phyloP scores from a whole-genome alignment of 129 eudicot genomes.

The Helianthus annuus region DNA sequence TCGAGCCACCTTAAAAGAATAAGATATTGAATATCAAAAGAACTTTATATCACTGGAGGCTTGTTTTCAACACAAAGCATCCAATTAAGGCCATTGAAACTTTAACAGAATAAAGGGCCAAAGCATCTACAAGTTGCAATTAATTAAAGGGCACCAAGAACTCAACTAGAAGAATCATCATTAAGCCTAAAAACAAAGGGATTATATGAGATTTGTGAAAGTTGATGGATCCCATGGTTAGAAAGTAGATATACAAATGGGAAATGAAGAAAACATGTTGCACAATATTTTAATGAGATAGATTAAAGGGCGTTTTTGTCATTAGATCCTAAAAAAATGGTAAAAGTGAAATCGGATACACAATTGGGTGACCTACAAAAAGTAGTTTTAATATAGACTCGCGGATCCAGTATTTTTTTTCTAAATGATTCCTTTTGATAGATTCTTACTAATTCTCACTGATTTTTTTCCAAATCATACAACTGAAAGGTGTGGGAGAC shows the following conservation, averaged over 20 bases:
- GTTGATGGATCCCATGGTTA: conserved; percentile 16
- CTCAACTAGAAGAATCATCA: conserved; percentile 30
- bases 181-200: conserved; percentile 10
- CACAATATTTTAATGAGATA: background rate
- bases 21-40: background rate
- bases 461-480: too few species aligned
- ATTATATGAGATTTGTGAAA: conserved; percentile 4
- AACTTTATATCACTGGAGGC: background rate
- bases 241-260: conserved; percentile 13
- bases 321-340: too few species aligned
- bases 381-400: too few species aligned
- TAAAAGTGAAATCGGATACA: too few species aligned
- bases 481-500: too few species aligned
- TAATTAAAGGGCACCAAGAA: conserved; percentile 18
- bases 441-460: too few species aligned
- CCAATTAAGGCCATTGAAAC: background rate
- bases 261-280: background rate
- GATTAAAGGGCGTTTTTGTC: too few species aligned
- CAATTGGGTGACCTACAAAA: too few species aligned
- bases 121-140: conserved; percentile 20
- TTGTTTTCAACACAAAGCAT: background rate
- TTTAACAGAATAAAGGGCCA: background rate
- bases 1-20: background rate
- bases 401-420: too few species aligned
- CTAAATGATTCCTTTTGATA: too few species aligned